phyloP scores from a whole-genome alignment of 257 asterid genomes.

The Cynanchum wilfordii region DNA sequence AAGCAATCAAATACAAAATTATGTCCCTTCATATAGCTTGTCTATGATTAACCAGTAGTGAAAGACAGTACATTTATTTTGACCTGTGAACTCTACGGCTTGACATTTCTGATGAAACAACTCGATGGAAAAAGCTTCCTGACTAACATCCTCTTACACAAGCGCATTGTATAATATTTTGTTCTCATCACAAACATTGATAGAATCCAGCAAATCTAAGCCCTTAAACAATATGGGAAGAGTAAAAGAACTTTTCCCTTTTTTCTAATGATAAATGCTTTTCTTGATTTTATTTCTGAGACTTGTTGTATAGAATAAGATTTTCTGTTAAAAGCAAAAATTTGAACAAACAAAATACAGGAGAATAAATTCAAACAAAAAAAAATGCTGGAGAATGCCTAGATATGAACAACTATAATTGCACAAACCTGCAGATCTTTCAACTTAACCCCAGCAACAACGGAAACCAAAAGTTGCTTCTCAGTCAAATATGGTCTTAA shows the following conservation, averaged over 20 bases:
- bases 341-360: neutral
- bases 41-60: neutral
- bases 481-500: constrained; percentile 61
- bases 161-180: neutral
- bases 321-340: neutral
- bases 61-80: neutral
- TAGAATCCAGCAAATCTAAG: neutral
- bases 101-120: neutral
- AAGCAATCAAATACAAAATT: neutral
- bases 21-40: neutral
- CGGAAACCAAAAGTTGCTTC: constrained; percentile 80
- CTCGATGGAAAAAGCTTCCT: neutral
- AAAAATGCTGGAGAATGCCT: neutral
- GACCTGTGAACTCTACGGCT: neutral
- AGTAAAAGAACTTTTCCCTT: neutral
- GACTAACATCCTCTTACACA: neutral
- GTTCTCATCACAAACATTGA: neutral
- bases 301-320: neutral
- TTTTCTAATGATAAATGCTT: neutral
- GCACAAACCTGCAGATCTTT: constrained; percentile 84
- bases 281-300: neutral
- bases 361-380: neutral
- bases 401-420: neutral
- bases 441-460: constrained; percentile 86
- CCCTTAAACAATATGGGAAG: neutral